phyloP scores from a whole-genome alignment of 2,329 filamentous ascomycete species.

The Plectosphaerella cucumerina region DNA sequence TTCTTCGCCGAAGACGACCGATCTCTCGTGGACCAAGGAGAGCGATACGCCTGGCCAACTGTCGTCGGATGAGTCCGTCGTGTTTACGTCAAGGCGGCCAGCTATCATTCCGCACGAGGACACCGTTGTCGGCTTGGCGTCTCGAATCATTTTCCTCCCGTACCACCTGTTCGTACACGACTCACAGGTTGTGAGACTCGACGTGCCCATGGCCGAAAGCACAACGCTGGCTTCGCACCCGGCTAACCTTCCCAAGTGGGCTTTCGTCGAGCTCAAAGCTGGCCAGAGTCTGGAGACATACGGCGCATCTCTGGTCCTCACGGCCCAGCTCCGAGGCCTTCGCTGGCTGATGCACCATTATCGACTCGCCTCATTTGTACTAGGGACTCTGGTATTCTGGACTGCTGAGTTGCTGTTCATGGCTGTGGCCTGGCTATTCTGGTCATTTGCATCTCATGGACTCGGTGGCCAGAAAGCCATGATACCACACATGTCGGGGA shows the following conservation, averaged over 20 bases:
- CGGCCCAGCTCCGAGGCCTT: constrained; percentile 71
- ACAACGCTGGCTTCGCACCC: constrained; percentile 52
- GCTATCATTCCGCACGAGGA: constrained; percentile 78
- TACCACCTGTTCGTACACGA: constrained; percentile 66
- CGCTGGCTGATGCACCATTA: constrained; percentile 86
- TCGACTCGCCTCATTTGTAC: constrained; percentile 62
- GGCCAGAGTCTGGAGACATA: constrained; percentile 74
- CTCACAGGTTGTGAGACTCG: constrained; percentile 59
- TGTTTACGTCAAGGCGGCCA: constrained; percentile 66
- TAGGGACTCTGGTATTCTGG: constrained; percentile 75
- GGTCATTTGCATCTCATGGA: constrained; percentile 8
- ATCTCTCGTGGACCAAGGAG: neutral
- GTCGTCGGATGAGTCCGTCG: constrained; percentile 30
- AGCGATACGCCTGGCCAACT: neutral
- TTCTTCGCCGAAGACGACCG: constrained; percentile 14
- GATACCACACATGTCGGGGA: neutral
- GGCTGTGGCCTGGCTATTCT: constrained; percentile 60
- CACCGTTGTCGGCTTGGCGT: constrained; percentile 58
- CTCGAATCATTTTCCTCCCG: constrained; percentile 59
- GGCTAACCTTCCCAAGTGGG: constrained; percentile 36
- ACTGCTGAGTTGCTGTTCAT: constrained; percentile 65
- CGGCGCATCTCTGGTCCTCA: constrained; percentile 60
- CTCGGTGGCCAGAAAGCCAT: neutral
- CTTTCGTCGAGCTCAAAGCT: constrained; percentile 64
- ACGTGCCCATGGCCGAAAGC: constrained; percentile 68